Evolutionary conservation across 768 basidiomycete species (phyloP).

Genomic region (Thelephora ganbajun): DNA sequence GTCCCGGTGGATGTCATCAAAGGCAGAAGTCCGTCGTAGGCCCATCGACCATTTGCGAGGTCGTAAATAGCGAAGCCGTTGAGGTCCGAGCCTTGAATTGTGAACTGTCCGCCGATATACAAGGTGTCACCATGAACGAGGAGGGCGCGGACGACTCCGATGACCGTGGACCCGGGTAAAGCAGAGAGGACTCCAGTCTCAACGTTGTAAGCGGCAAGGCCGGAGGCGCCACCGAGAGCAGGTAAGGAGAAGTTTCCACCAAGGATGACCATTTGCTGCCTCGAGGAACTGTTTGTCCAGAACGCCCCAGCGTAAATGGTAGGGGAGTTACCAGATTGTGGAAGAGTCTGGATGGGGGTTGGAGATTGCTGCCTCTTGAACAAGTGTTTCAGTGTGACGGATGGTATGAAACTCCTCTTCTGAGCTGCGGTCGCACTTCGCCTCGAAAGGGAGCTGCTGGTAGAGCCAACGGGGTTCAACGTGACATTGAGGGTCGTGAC

Average conservation of each 20-base stretch:
- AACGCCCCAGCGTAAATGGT: conserved; percentile 78
- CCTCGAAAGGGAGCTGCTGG: conserved; percentile 13
- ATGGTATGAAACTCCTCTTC: conserved; percentile 28
- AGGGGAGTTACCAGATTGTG: conserved; percentile 48
- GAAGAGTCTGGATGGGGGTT: conserved; percentile 32
- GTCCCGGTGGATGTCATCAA: conserved; percentile 42
- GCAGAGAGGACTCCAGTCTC: conserved; percentile 32
- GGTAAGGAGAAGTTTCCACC: conserved; percentile 82
- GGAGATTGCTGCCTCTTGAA: conserved; percentile 34
- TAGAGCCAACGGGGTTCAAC: conserved; percentile 28
- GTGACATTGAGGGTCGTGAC: conserved; percentile 50
- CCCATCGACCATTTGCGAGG: conserved; percentile 50
- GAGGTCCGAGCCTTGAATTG: conserved; percentile 35
- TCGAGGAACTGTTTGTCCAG: conserved; percentile 70
- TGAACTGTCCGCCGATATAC: conserved; percentile 81
- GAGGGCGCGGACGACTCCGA: conserved; percentile 67
- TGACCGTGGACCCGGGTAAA: conserved; percentile 46
- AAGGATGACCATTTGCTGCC: conserved; percentile 56
- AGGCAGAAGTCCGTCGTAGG: conserved; percentile 38
- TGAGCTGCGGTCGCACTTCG: conserved; percentile 17
- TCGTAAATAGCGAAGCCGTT: conserved; percentile 77
- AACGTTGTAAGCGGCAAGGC: conserved; percentile 61
- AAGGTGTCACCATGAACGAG: conserved; percentile 56
- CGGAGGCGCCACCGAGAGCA: conserved; percentile 23
- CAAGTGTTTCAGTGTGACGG: conserved; percentile 26